Evolutionary conservation across 2,329 filamentous ascomycete species (phyloP).

Genomic region (Neofusicoccum cordaticola): DNA sequence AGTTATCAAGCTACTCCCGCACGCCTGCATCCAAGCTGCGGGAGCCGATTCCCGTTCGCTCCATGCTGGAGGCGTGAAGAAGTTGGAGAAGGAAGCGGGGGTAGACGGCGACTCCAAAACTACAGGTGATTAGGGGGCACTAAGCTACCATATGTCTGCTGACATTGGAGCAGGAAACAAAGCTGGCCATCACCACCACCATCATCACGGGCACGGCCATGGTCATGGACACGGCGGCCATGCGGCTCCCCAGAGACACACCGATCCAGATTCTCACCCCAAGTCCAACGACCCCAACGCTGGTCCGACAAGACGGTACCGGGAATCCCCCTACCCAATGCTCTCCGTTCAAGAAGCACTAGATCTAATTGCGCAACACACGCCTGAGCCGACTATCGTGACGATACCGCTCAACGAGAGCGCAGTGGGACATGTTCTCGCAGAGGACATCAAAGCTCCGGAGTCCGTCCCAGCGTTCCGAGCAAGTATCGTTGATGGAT

Average conservation of each 20-base stretch:
- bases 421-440: conserved; percentile 75
- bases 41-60: conserved; percentile 77
- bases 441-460: conserved; percentile 73
- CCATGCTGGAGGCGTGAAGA: conserved; percentile 77
- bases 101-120: conserved; percentile 39
- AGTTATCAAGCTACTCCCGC: conserved; percentile 83
- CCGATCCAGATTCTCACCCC: conserved; percentile 57
- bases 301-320: conserved; percentile 66
- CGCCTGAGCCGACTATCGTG: conserved; percentile 60
- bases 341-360: conserved; percentile 80
- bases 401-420: conserved; percentile 60
- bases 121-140: conserved; percentile 21
- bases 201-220: conserved; percentile 56
- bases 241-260: conserved; percentile 64
- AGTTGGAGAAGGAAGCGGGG: conserved; percentile 80
- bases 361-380: conserved; percentile 67
- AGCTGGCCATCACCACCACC: conserved; percentile 29
- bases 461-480: conserved; percentile 91
- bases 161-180: background rate
- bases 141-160: background rate
- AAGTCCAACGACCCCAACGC: conserved; percentile 59
- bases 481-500: conserved; percentile 95
- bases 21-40: conserved; percentile 87
- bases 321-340: conserved; percentile 91
- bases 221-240: conserved; percentile 58